Percentiles rank a stretch among this genome's conserved stretches.
These are phyloP conservation scores for Yamadazyma buinensis DNA, from an alignment of 1,139 yeast species.

Conservation along the genomic window DNA sequence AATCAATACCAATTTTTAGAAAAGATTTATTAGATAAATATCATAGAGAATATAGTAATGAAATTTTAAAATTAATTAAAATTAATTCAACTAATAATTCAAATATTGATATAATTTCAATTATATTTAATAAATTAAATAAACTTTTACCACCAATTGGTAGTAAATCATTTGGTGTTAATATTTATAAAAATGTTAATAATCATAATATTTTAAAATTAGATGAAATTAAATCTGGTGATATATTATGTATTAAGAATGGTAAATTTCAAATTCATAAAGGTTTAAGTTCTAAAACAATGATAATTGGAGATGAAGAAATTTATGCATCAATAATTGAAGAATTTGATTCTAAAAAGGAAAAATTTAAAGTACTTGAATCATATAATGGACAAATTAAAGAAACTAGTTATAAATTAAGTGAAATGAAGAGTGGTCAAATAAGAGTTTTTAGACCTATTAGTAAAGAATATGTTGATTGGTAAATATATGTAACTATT, in stretches of 20 bases:
- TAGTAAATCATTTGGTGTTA: conserved; percentile 65
- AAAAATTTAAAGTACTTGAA: conserved; percentile 73
- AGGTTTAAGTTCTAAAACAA: conserved; percentile 48
- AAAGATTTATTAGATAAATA: conserved; percentile 49
- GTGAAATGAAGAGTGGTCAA: conserved; percentile 76
- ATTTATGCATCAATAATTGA: conserved; percentile 43
- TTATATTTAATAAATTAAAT: conserved; percentile 14
- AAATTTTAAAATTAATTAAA: conserved; percentile 11
- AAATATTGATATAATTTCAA: conserved; percentile 24
- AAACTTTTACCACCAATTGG: conserved; percentile 58
- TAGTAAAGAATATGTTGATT: conserved; percentile 13
- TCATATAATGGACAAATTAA: conserved; percentile 53
- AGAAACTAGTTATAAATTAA: conserved; percentile 60
- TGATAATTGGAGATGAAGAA: conserved; percentile 39
- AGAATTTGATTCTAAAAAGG: conserved; percentile 73
- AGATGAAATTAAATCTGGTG: conserved; percentile 79
- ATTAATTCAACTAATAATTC: neutral
- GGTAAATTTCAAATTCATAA: conserved; percentile 74
- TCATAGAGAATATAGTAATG: conserved; percentile 44
- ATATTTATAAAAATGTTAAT: conserved; percentile 50
- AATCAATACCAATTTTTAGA: conserved; percentile 47
- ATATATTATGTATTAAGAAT: conserved; percentile 68
- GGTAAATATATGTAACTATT: conserved; percentile 1
- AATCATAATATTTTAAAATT: conserved; percentile 50
- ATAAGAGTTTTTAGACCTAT: conserved; percentile 65